Evolutionary conservation across 73 alveolate species (phyloP), one percentile per base, ranked within the genome.

Genomic region (Durusdinium trenchii): DNA sequence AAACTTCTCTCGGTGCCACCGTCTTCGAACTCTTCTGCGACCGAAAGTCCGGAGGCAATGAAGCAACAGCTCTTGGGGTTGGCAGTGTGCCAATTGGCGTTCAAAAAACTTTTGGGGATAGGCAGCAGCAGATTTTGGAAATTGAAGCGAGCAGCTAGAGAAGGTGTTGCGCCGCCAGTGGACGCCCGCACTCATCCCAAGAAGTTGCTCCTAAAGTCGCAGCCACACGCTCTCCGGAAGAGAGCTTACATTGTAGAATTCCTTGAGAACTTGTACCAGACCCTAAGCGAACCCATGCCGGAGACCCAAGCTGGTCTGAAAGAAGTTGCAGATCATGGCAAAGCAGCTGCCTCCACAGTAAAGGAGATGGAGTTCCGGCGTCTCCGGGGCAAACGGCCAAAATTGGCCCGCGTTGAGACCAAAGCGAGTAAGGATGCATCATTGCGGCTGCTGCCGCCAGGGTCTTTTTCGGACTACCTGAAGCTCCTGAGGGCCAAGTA

Each of bases 371-470:
- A 36, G 3, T 51, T 52, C 36, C 76, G 75, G 18, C 40, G 78
- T 14, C n/a, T 7, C 32, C 76, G 94, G 10, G 78, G 78, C n/a
- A 75, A 57, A 0, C 46, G 76, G 51, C 94, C 94, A 30, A 6
- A 32, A 28, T 6, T 48, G 6, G 94, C 94, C 6, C 2, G 12
- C 14, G 6, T 36, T 36, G 12, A 7, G 3, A 46, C 9, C 47
- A 36, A 50, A 4, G 83, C 30, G 5, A 61, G 12, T 0, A 38
- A 48, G 6, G 51, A 51, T 10, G 18, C 50, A 0, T 36, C 35
- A 23, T 3, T 83, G 60, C 94, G 94, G 0, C 3, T 83, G 40
- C 94, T 83, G 28, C 94, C 94, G 3, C 94, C 94, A 6, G 94
- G 94, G 2, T 7, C 78, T 20, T 83, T 40, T 35, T 23, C 78